phyloP scores from a whole-genome alignment of 1,139 yeast genomes.

The Debaryomycetaceae sp. region DNA sequence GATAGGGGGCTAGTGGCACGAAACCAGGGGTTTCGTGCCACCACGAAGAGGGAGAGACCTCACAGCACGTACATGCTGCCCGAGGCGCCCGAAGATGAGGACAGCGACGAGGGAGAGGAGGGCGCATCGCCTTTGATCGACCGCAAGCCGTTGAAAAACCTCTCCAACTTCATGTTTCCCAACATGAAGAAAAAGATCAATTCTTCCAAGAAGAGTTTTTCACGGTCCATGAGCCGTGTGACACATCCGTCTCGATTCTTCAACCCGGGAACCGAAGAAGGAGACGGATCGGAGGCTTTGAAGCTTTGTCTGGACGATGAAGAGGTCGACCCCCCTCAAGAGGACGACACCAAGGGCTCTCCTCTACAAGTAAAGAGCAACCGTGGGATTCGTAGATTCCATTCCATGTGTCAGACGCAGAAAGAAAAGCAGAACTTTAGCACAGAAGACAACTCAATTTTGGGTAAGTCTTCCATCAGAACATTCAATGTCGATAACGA shows the following conservation, averaged over 20 bases:
- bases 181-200: slow-evolving; percentile 18
- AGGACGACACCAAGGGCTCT: slow-evolving; percentile 4
- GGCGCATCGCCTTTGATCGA: slow-evolving; percentile 16
- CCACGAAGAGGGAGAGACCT: slow-evolving; percentile 23
- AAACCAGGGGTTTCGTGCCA: background rate
- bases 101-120: slow-evolving; percentile 11
- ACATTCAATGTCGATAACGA: slow-evolving; percentile 56
- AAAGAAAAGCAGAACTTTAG: slow-evolving; percentile 31
- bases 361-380: slow-evolving; percentile 6
- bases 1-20: background rate
- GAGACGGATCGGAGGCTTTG: slow-evolving; percentile 6
- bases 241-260: slow-evolving; percentile 15
- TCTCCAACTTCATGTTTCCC: slow-evolving; percentile 24
- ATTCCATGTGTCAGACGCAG: slow-evolving; percentile 57
- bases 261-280: slow-evolving; percentile 8
- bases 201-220: slow-evolving; percentile 14
- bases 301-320: slow-evolving; percentile 1
- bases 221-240: slow-evolving; percentile 18
- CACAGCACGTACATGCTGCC: slow-evolving; percentile 28
- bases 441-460: slow-evolving; percentile 37
- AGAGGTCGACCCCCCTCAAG: slow-evolving; percentile 3
- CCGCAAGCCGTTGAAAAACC: slow-evolving; percentile 24
- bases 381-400: slow-evolving; percentile 51
- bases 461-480: slow-evolving; percentile 38
- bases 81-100: slow-evolving; percentile 38